phyloP scores from a whole-genome alignment of 2,329 filamentous ascomycete genomes.

The Stachybotrys elegans region DNA sequence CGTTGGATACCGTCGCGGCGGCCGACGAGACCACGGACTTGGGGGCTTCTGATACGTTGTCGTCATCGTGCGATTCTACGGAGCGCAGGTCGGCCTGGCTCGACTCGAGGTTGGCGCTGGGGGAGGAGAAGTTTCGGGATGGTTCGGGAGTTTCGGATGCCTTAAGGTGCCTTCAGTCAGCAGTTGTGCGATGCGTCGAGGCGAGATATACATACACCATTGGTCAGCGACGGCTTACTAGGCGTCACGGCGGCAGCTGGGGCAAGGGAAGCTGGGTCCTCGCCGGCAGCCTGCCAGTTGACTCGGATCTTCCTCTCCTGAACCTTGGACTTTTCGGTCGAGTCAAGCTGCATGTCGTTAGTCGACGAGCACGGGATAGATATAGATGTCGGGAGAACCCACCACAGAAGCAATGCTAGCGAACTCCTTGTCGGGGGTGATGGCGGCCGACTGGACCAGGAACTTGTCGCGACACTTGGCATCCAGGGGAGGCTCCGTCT shows the following conservation, averaged over 20 bases:
- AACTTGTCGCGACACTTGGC: conserved; percentile 97
- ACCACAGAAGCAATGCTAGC: conserved; percentile 77
- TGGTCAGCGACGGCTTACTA: conserved; percentile 31
- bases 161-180: conserved; percentile 17
- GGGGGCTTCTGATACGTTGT: conserved; percentile 17
- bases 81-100: conserved; percentile 27
- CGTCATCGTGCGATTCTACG: conserved; percentile 23
- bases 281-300: conserved; percentile 63
- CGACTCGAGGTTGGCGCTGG: conserved; percentile 27
- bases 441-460: conserved; percentile 84
- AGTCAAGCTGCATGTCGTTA: conserved; percentile 60
- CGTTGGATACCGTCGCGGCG: conserved; percentile 44
- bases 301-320: conserved; percentile 97
- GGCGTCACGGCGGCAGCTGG: conserved; percentile 28
- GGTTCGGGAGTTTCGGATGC: conserved; percentile 38
- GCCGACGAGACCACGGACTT: conserved; percentile 28
- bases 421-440: conserved; percentile 80
- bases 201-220: conserved; percentile 31
- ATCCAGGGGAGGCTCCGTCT: conserved; percentile 81
- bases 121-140: conserved; percentile 41
- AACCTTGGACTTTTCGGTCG: conserved; percentile 70
- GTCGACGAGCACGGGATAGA: conserved; percentile 6
- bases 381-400: conserved; percentile 28
- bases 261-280: neutral
- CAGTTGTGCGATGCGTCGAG: neutral